Evolutionary conservation across 2,329 filamentous ascomycete species (phyloP).

Genomic region (Botrytis tulipae): DNA sequence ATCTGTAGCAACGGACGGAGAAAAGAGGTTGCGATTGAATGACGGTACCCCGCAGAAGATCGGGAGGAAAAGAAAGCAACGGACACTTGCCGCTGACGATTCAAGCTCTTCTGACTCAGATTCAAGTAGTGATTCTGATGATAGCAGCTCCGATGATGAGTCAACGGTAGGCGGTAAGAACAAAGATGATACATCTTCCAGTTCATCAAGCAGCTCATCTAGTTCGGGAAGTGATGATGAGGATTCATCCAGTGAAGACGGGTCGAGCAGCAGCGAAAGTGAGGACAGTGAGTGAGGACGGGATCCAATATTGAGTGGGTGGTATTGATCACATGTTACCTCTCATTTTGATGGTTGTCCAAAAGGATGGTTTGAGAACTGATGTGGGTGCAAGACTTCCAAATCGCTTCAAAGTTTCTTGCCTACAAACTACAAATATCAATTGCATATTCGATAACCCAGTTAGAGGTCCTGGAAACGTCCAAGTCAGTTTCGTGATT

Average conservation of each 20-base stretch:
- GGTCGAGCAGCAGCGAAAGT: slow-evolving; percentile 17
- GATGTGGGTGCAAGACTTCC: neutral
- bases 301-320: neutral
- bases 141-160: slow-evolving; percentile 30
- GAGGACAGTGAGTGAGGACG: slow-evolving; percentile 18
- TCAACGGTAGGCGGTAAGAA: slow-evolving; percentile 20
- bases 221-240: slow-evolving; percentile 23
- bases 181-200: slow-evolving; percentile 26
- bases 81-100: slow-evolving; percentile 33
- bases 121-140: slow-evolving; percentile 24
- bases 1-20: slow-evolving; percentile 35
- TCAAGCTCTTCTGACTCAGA: slow-evolving; percentile 29
- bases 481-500: neutral
- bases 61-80: slow-evolving; percentile 46
- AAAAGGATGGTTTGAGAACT: neutral
- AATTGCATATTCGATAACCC: neutral
- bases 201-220: slow-evolving; percentile 28
- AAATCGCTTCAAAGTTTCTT: neutral
- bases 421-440: neutral
- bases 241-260: slow-evolving; percentile 15
- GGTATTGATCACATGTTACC: neutral
- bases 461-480: neutral
- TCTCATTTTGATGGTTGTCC: neutral
- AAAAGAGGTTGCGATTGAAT: slow-evolving; percentile 46
- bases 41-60: slow-evolving; percentile 50